Conservation (phyloP, 2,329 filamentous ascomycete genomes). For the Aspergillus sclerotialis region DNA sequence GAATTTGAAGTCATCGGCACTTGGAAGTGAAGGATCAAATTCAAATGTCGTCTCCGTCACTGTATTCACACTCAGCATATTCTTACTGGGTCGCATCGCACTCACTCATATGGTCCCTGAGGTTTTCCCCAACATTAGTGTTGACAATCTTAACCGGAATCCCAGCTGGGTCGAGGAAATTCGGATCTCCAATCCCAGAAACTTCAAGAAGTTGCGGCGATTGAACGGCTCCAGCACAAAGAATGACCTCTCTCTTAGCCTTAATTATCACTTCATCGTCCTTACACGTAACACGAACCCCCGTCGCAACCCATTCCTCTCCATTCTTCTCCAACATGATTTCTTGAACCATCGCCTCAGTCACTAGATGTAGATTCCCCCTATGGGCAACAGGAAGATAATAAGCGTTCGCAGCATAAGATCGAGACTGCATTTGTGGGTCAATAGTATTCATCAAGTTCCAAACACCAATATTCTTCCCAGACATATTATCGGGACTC, state of each 20-base stretch:
- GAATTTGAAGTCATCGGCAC: conserved; percentile 8
- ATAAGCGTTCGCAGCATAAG: conserved; percentile 39
- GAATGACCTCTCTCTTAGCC: conserved; percentile 46
- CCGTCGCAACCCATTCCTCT: conserved; percentile 26
- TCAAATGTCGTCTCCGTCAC: conserved; percentile 24
- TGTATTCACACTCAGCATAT: conserved; percentile 15
- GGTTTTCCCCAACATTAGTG: conserved; percentile 42
- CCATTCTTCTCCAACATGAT: conserved; percentile 36
- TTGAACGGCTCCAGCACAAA: conserved; percentile 52
- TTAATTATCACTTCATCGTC: conserved; percentile 29
- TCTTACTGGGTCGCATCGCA: conserved; percentile 17
- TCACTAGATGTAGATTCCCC: conserved; percentile 43
- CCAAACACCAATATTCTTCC: conserved; percentile 37
- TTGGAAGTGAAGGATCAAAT: conserved; percentile 12
- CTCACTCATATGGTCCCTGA: conserved; percentile 41
- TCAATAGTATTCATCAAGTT: conserved; percentile 22
- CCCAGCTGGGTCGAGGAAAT: conserved; percentile 35
- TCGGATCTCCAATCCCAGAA: conserved; percentile 51
- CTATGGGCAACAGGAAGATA: conserved; percentile 30
- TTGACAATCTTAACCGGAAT: conserved; percentile 40
- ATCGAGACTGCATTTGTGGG: conserved; percentile 26
- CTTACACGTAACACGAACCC: conserved; percentile 35
- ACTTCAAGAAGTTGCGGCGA: conserved; percentile 56
- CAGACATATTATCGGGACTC: conserved; percentile 31
- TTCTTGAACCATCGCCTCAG: conserved; percentile 40